Percentiles rank a stretch among this genome's conserved stretches.
These are phyloP conservation scores for Atractiella rhizophila DNA, from an alignment of 768 basidiomycete genomes.

Conservation along the genomic window DNA sequence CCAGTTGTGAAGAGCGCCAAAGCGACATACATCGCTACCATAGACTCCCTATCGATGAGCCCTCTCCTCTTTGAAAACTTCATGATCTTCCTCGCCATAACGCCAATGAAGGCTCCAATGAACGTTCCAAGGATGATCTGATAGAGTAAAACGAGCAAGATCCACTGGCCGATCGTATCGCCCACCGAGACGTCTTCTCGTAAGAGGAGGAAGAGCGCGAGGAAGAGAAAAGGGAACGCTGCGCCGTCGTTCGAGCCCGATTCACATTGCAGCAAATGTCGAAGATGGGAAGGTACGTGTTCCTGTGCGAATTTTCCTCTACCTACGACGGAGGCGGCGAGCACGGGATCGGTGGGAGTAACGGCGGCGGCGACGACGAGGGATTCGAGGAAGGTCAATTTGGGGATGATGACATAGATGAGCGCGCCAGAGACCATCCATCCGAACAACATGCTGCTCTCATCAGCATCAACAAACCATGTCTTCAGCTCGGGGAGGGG, in stretches of 20 bases:
- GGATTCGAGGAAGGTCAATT: slow-evolving; percentile 63
- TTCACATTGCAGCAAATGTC: slow-evolving; percentile 62
- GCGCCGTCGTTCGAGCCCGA: slow-evolving; percentile 92
- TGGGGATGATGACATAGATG: slow-evolving; percentile 75
- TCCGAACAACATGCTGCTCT: slow-evolving; percentile 42
- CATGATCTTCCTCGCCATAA: slow-evolving; percentile 22
- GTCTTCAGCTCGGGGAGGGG: no score
- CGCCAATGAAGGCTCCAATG: slow-evolving; percentile 23
- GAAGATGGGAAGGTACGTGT: slow-evolving; percentile 53
- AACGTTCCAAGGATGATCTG: slow-evolving; percentile 22
- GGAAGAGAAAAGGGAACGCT: slow-evolving; percentile 63
- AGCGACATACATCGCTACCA: slow-evolving; percentile 24
- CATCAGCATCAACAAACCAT: no score
- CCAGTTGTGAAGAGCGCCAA: slow-evolving; percentile 66
- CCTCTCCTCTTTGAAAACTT: slow-evolving; percentile 19
- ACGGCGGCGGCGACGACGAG: slow-evolving; percentile 53
- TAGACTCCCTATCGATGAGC: slow-evolving; percentile 25
- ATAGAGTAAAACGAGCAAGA: slow-evolving; percentile 23
- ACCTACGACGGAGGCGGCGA: slow-evolving; percentile 75
- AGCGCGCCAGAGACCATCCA: slow-evolving; percentile 74
- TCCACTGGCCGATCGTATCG: slow-evolving; percentile 63
- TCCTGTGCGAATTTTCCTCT: slow-evolving; percentile 85
- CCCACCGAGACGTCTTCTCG: slow-evolving; percentile 30
- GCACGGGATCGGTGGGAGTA: slow-evolving; percentile 55
- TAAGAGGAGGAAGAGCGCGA: slow-evolving; percentile 64